Base-by-base conservation (phyloP, 2,329 filamentous ascomycete species). In the Whalleya microplaca region DNA sequence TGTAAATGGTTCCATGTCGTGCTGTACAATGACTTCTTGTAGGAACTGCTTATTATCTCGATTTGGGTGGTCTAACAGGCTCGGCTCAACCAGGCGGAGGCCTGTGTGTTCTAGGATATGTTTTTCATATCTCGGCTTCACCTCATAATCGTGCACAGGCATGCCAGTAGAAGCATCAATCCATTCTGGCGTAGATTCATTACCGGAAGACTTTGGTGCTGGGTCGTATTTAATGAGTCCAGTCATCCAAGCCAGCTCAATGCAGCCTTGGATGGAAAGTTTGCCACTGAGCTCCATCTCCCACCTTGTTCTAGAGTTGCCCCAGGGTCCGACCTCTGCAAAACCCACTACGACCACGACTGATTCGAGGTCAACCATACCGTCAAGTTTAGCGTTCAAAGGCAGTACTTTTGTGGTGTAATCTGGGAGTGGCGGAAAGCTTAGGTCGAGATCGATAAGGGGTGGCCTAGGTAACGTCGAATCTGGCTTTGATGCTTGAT, bases 231-330 rank as follows among this genome's bases (percentile, higher is more conserved):
- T 88, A 73, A 90, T 89, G 47, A 90, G 78, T 59, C 87, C 86
- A 83, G 88, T 90, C 70, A 90, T 84, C 87, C 87, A 90, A 7
- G 87, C 87, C 83, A 90, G 87, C 70, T 90, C 87, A 45, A 89
- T 80, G 61, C 84, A 89, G 9, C 86, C 87, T 66, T 89, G 85
- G n/a, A 88, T 77, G 1, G 84, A 88, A 72, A 90, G 88, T 55
- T 86, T 77, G 65, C 86, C 87, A 58, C 84, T 80, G 10, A 84
- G 81, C 69, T 90, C 87, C 84, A 89, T 89, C 74, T 90, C 85
- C 87, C 87, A 90, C 45, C 87, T 82, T 16, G 86, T 89, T 60
- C 87, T 80, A 9, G 86, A 85, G 73, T 88, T 89, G 73, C 87
- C 87, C 84, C 84, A 89, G 1, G 87, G 86, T 16, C 78, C 72